phyloP scores from a whole-genome alignment of 495 filamentous ascomycete genomes.

The Hyphodiscus hymeniophilus region DNA sequence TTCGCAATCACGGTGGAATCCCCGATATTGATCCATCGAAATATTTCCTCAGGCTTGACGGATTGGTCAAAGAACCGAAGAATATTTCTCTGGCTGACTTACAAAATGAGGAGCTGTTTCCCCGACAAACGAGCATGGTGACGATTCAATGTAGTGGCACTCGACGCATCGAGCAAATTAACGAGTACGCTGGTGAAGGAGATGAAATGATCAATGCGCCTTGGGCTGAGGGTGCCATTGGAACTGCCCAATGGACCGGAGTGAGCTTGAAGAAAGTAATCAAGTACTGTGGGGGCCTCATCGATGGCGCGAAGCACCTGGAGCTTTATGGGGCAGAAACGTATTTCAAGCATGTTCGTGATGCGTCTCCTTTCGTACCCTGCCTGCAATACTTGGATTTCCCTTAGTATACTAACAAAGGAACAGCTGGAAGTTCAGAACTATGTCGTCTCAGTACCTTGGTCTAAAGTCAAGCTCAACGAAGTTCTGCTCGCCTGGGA shows the following conservation, averaged over 20 bases:
- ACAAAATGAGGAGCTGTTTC: conserved; percentile 47
- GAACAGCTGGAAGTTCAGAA: conserved; percentile 44
- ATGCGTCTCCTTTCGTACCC: too few species aligned
- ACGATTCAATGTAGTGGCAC: conserved; percentile 66
- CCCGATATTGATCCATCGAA: conserved; percentile 49
- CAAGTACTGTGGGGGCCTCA: conserved; percentile 54
- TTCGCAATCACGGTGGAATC: conserved; percentile 61
- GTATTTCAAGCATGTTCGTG: conserved; percentile 47
- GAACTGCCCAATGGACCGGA: conserved; percentile 53
- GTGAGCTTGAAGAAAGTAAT: conserved; percentile 58
- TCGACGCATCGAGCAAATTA: conserved; percentile 58
- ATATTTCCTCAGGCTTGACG: conserved; percentile 44
- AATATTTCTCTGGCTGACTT: conserved; percentile 46
- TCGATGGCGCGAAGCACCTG: conserved; percentile 41
- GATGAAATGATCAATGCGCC: conserved; percentile 64
- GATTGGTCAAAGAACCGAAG: conserved; percentile 48
- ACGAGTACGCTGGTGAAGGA: conserved; percentile 53
- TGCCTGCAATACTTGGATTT: too few species aligned
- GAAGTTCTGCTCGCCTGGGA: conserved; percentile 40
- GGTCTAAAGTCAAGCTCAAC: conserved; percentile 53
- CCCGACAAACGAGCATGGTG: conserved; percentile 42
- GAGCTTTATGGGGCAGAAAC: conserved; percentile 60
- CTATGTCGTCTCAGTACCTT: conserved; percentile 56
- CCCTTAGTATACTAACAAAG: not conserved
- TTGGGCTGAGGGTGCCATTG: conserved; percentile 60